phyloP scores from a whole-genome alignment of 2,329 filamentous ascomycete genomes.

The Juglanconis sp. region DNA sequence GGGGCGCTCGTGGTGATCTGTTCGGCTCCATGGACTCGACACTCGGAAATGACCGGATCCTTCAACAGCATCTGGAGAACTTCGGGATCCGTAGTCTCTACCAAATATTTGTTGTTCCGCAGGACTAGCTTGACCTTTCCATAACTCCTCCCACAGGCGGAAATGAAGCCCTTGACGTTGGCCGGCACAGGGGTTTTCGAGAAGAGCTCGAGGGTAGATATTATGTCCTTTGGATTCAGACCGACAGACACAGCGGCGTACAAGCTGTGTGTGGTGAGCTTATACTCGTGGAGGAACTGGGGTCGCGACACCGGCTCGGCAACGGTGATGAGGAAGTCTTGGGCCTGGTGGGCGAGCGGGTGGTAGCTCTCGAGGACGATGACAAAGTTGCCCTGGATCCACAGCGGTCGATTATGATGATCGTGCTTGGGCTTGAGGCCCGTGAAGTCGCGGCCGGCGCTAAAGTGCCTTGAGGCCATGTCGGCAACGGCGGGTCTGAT shows the following conservation, averaged over 20 bases:
- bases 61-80: constrained; percentile 80
- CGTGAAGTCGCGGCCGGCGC: constrained; percentile 64
- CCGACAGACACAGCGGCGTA: constrained; percentile 93
- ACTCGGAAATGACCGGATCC: constrained; percentile 73
- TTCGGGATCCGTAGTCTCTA: constrained; percentile 82
- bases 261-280: constrained; percentile 82
- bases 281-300: constrained; percentile 86
- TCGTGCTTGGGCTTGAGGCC: constrained; percentile 81
- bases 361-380: constrained; percentile 93
- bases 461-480: constrained; percentile 30
- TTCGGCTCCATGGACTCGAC: constrained; percentile 64
- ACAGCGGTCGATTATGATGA: constrained; percentile 84
- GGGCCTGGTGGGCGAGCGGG: constrained; percentile 76
- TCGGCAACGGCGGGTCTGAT: constrained; percentile 21
- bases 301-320: constrained; percentile 86
- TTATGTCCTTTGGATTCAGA: constrained; percentile 79
- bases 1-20: constrained; percentile 80
- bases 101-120: constrained; percentile 86
- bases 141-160: constrained; percentile 80
- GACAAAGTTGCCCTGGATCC: constrained; percentile 69
- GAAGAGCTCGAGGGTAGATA: constrained; percentile 77
- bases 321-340: constrained; percentile 90
- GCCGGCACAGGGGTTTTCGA: constrained; percentile 82
- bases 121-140: constrained; percentile 91
- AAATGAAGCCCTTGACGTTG: constrained; percentile 72